A percentile compares a stretch with the other conserved stretches of the same genome.
Evolutionary conservation across 805 yeast species (phyloP).

Genomic region (Tetrapisispora arboricola): DNA sequence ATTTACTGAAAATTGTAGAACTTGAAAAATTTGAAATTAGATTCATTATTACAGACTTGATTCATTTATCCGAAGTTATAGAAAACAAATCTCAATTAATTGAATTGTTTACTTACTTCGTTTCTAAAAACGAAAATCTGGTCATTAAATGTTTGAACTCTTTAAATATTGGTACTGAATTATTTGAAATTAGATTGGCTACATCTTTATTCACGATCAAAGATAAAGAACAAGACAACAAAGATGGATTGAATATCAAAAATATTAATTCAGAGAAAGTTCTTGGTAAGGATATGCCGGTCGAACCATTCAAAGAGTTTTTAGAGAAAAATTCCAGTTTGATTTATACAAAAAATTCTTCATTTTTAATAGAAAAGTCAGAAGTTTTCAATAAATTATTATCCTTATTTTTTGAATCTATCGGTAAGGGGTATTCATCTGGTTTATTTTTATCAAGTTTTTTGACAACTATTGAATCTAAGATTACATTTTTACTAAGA

Average conservation of each 20-base stretch:
- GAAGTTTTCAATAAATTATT: constrained; percentile 35
- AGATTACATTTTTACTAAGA: constrained; percentile 50
- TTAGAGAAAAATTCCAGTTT: constrained; percentile 21
- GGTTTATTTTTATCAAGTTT: constrained; percentile 27
- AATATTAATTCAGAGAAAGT: constrained; percentile 20
- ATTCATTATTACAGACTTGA: constrained; percentile 31
- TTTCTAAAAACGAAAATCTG: constrained; percentile 29
- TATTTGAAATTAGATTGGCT: constrained; percentile 57
- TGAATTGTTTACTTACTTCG: constrained; percentile 32
- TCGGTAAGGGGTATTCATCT: constrained; percentile 28
- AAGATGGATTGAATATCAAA: constrained; percentile 23
- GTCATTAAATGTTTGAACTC: constrained; percentile 33
- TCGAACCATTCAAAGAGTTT: constrained; percentile 25
- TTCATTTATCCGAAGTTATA: constrained; percentile 29
- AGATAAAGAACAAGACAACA: constrained; percentile 4
- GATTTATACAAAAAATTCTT: constrained; percentile 25
- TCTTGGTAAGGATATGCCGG: constrained; percentile 13
- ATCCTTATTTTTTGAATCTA: constrained; percentile 36
- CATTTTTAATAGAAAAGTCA: constrained; percentile 25
- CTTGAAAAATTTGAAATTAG: constrained; percentile 32
- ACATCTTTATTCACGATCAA: constrained; percentile 38
- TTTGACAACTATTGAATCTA: constrained; percentile 34
- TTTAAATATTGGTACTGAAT: constrained; percentile 31
- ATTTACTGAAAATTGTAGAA: constrained; percentile 26
- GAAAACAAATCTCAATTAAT: constrained; percentile 32